These are phyloP conservation scores for Skeletonema tropicum DNA, from an alignment of 108 stramenopile species.

Conservation along the genomic window DNA sequence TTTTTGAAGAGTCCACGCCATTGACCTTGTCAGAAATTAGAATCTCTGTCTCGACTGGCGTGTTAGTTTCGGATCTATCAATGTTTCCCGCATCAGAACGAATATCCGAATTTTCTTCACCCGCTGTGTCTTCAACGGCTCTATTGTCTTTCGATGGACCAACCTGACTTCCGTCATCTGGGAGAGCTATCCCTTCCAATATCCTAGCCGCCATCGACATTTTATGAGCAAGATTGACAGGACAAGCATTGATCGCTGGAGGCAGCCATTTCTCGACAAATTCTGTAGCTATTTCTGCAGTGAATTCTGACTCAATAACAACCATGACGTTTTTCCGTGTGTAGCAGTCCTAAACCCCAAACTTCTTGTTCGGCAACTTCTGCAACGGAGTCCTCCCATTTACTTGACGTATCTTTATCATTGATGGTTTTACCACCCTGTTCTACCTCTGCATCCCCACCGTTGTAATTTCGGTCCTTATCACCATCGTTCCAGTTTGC, in stretches of 20 bases:
- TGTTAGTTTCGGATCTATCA: neutral
- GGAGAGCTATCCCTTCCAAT: constrained; percentile 63
- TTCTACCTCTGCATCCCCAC: constrained; percentile 43
- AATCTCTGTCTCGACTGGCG: neutral
- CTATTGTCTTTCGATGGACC: neutral
- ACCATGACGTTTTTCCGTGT: constrained; percentile 77
- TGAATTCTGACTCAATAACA: constrained; percentile 71
- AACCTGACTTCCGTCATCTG: constrained; percentile 13
- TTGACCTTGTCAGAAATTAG: neutral
- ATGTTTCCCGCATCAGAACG: neutral
- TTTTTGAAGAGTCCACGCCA: neutral
- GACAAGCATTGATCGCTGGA: constrained; percentile 89
- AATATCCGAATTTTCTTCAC: neutral
- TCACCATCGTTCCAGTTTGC: constrained; percentile 69
- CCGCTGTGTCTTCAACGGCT: neutral
- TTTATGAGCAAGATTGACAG: constrained; percentile 75
- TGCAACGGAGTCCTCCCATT: constrained; percentile 31
- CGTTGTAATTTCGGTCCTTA: constrained; percentile 37
- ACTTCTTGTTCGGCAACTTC: constrained; percentile 87
- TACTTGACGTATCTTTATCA: constrained; percentile 1
- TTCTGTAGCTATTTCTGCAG: constrained; percentile 55
- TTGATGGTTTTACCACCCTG: constrained; percentile 21
- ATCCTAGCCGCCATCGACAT: constrained; percentile 70
- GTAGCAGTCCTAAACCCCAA: constrained; percentile 92
- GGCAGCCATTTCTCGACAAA: constrained; percentile 88